A percentile compares a stretch with the other conserved stretches of the same genome.
Conservation (phyloP, 192 early-diverging fungal species). For the Backusella mclennaniae region DNA sequence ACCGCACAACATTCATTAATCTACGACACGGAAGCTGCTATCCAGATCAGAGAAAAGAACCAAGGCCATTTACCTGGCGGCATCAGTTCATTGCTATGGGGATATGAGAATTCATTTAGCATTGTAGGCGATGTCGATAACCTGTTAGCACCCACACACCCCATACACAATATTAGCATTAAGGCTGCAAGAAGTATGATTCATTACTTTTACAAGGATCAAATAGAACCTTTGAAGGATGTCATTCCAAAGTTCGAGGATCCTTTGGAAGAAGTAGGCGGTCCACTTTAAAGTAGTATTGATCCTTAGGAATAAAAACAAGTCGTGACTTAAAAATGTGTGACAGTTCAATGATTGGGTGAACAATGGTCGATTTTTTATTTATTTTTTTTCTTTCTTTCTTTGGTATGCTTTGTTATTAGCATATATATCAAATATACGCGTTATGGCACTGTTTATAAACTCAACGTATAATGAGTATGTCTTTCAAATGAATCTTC, state of each 20-base stretch:
- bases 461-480: conserved; percentile 2
- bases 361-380: neutral
- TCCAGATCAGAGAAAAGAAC: conserved; percentile 20
- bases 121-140: conserved; percentile 54
- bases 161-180: conserved; percentile 67
- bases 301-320: too few species aligned
- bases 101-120: conserved; percentile 19
- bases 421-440: neutral
- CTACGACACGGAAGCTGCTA: conserved; percentile 32
- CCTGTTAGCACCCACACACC: conserved; percentile 62
- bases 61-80: conserved; percentile 31
- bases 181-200: conserved; percentile 44
- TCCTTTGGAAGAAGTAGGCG: conserved; percentile 1
- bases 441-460: neutral
- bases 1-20: conserved; percentile 72
- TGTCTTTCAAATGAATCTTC: neutral
- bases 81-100: conserved; percentile 44
- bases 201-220: conserved; percentile 47
- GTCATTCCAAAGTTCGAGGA: conserved; percentile 26
- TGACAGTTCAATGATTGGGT: neutral
- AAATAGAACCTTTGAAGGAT: conserved; percentile 5
- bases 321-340: neutral
- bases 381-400: neutral
- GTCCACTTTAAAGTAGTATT: neutral
- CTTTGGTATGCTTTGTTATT: neutral